Conservation (phyloP, 306 rosid genomes). For the Quercus dentata region DNA sequence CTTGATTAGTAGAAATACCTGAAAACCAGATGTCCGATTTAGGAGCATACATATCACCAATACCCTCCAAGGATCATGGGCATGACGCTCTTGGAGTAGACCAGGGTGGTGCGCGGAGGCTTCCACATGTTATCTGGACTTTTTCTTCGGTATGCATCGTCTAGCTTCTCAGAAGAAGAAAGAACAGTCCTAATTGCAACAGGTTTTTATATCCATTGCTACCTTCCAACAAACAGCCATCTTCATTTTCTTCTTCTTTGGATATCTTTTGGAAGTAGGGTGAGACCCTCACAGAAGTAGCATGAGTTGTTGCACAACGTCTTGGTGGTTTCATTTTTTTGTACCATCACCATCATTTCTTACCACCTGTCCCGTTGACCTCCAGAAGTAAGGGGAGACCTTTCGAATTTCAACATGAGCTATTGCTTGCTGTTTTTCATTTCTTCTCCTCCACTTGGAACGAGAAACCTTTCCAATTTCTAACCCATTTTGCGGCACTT, state of each 20-base stretch:
- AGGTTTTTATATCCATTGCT: neutral
- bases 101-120: slow-evolving; percentile 54
- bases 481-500: neutral
- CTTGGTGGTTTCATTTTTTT: neutral
- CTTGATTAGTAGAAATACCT: slow-evolving; percentile 33
- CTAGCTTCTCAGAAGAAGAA: slow-evolving; percentile 28
- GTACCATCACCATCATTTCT: neutral
- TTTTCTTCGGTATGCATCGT: slow-evolving; percentile 55
- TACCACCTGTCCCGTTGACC: slow-evolving; percentile 8
- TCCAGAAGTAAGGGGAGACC: slow-evolving; percentile 21
- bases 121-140: slow-evolving; percentile 50
- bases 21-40: slow-evolving; percentile 49
- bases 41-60: slow-evolving; percentile 69
- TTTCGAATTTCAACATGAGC: neutral
- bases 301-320: slow-evolving; percentile 2
- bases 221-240: neutral
- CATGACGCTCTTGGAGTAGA: slow-evolving; percentile 71
- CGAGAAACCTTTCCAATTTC: neutral
- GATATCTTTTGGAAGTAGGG: slow-evolving; percentile 25
- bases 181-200: slow-evolving; percentile 10
- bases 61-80: slow-evolving; percentile 75
- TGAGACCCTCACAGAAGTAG: slow-evolving; percentile 20
- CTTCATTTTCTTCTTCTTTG: neutral
- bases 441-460: neutral
- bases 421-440: neutral